Percentiles rank a stretch among this genome's conserved stretches.
phyloP scores from a whole-genome alignment of 345 rosid genomes.

The Crucihimalaya himalaica region DNA sequence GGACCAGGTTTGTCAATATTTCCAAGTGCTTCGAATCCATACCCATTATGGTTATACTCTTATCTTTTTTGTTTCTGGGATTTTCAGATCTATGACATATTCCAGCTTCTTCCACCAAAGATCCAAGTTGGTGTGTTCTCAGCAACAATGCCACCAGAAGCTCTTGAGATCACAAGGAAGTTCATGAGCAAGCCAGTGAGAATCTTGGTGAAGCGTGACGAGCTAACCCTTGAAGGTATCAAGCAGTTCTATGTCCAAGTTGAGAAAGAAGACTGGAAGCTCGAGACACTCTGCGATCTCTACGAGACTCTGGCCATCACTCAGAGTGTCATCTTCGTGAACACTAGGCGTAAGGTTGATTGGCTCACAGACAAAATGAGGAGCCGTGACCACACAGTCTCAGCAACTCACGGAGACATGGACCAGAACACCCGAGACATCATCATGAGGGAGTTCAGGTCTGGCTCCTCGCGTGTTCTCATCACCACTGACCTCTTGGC shows the following conservation, averaged over 20 bases:
- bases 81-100: slow-evolving; percentile 69
- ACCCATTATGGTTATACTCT: background rate
- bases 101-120: slow-evolving; percentile 72
- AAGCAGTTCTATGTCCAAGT: slow-evolving; percentile 71
- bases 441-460: slow-evolving; percentile 77
- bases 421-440: slow-evolving; percentile 78
- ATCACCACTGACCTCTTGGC: slow-evolving; percentile 78
- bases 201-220: slow-evolving; percentile 77
- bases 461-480: slow-evolving; percentile 73
- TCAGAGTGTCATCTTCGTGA: slow-evolving; percentile 75
- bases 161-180: slow-evolving; percentile 80
- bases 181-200: slow-evolving; percentile 80
- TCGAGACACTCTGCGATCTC: slow-evolving; percentile 75
- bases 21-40: background rate
- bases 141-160: slow-evolving; percentile 82
- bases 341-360: slow-evolving; percentile 73
- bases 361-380: slow-evolving; percentile 83
- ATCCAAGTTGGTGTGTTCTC: slow-evolving; percentile 81
- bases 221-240: slow-evolving; percentile 80
- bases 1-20: slow-evolving; percentile 57
- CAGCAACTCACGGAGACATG: slow-evolving; percentile 79
- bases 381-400: slow-evolving; percentile 69
- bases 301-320: slow-evolving; percentile 75
- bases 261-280: slow-evolving; percentile 83
- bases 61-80: background rate